Percentiles rank a stretch among this genome's conserved stretches.
These are phyloP conservation scores for Globisporangium barbulae DNA, from an alignment of 352 stramenopile species.

Conservation along the genomic window DNA sequence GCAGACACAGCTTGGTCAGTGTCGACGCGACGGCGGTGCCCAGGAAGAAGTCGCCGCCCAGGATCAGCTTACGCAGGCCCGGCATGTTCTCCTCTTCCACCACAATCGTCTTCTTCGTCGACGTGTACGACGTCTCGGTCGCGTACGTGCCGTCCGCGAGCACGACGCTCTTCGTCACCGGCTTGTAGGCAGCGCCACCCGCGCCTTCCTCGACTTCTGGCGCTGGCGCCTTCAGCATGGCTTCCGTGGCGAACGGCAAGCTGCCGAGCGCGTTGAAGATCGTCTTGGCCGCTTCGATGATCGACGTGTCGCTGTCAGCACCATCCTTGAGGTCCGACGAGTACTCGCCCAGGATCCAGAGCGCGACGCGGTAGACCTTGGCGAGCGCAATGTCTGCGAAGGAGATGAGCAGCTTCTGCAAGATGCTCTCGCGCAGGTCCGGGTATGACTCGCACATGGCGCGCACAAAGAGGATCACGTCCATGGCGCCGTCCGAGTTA, in stretches of 20 bases:
- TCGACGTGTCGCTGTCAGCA: slow-evolving; percentile 62
- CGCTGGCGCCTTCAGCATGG: slow-evolving; percentile 43
- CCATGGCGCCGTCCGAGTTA: slow-evolving; percentile 94
- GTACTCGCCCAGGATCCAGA: slow-evolving; percentile 98
- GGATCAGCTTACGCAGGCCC: slow-evolving; percentile 85
- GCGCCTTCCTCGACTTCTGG: slow-evolving; percentile 17
- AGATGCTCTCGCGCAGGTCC: slow-evolving; percentile 88
- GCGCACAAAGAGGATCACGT: slow-evolving; percentile 98
- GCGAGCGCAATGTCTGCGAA: slow-evolving; percentile 93
- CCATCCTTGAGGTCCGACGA: slow-evolving; percentile 38
- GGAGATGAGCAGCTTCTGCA: slow-evolving; percentile 94
- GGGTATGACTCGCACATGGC: slow-evolving; percentile 98
- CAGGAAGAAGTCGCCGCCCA: slow-evolving; percentile 97
- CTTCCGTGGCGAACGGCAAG: slow-evolving; percentile 65
- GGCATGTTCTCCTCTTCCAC: slow-evolving; percentile 67
- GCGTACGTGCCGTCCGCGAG: slow-evolving; percentile 99
- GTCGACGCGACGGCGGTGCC: slow-evolving; percentile 90
- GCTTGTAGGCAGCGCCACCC: slow-evolving; percentile 68
- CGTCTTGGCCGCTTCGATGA: slow-evolving; percentile 66
- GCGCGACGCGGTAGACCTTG: slow-evolving; percentile 95
- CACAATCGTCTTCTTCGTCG: slow-evolving; percentile 32
- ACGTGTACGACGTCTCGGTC: slow-evolving; percentile 93
- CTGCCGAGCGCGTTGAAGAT: slow-evolving; percentile 89
- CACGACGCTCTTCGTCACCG: slow-evolving; percentile 97
- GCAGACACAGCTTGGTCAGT: slow-evolving; percentile 97